A percentile compares a stretch with the other conserved stretches of the same genome.
Conservation (phyloP, 1,139 yeast species). For the Hansenula sp. region DNA sequence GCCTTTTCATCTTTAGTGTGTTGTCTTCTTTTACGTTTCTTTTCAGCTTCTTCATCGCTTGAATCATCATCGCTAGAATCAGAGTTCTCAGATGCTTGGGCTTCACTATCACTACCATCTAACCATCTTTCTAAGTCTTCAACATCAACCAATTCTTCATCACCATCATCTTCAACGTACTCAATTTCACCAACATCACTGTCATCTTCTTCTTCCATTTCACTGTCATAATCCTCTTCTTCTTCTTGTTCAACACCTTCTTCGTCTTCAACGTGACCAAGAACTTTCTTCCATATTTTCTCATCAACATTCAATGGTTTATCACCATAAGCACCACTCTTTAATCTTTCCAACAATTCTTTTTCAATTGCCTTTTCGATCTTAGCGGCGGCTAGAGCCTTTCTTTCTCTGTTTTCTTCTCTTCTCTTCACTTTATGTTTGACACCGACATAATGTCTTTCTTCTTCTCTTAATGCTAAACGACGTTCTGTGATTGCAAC, state of each 20-base stretch:
- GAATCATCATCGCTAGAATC: constrained; percentile 31
- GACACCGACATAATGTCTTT: constrained; percentile 86
- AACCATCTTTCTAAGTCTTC: constrained; percentile 92
- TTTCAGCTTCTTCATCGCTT: constrained; percentile 36
- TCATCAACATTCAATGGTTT: constrained; percentile 96
- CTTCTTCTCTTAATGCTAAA: constrained; percentile 85
- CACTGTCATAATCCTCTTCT: constrained; percentile 53
- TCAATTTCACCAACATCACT: constrained; percentile 78
- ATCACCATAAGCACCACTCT: constrained; percentile 98
- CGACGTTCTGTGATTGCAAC: constrained; percentile 96
- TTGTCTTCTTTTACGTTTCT: constrained; percentile 39
- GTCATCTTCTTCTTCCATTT: constrained; percentile 49
- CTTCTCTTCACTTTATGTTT: constrained; percentile 93
- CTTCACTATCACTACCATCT: constrained; percentile 56
- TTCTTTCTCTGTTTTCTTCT: constrained; percentile 91
- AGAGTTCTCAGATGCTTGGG: constrained; percentile 34
- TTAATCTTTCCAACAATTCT: constrained; percentile 87
- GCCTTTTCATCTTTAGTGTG: constrained; percentile 35
- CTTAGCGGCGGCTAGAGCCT: constrained; percentile 94
- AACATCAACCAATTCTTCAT: constrained; percentile 84
- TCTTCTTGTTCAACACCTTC: constrained; percentile 62
- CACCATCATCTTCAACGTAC: constrained; percentile 81
- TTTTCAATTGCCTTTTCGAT: constrained; percentile 95
- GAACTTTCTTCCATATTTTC: constrained; percentile 89
- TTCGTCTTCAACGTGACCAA: constrained; percentile 68